Evolutionary conservation across 2,329 filamentous ascomycete genomes (phyloP).

Genomic region (Fusarium scirpi): DNA sequence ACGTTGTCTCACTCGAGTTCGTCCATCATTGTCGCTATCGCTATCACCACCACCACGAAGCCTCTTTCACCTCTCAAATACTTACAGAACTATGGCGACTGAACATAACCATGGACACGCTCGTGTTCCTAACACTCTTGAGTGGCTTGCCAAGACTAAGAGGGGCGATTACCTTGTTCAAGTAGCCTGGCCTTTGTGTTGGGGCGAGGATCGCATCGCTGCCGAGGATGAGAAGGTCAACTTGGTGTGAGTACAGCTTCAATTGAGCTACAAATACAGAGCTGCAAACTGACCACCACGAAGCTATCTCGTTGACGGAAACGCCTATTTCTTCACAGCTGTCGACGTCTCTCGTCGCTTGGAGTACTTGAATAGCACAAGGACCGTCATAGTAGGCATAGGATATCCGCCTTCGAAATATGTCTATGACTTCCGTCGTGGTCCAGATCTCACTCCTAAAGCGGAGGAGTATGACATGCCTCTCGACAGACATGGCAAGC

Average conservation of each 20-base stretch:
- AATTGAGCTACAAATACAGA: not conserved
- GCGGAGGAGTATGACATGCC: constrained; percentile 45
- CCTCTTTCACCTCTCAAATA: not conserved
- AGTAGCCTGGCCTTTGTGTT: constrained; percentile 49
- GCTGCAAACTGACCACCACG: not conserved
- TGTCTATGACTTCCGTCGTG: constrained; percentile 49
- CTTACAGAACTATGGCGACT: constrained; percentile 11
- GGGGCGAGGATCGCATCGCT: constrained; percentile 43
- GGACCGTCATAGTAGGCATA: constrained; percentile 50
- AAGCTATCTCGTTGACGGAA: constrained; percentile 53
- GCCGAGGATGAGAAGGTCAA: constrained; percentile 41
- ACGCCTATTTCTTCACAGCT: constrained; percentile 52
- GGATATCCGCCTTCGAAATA: constrained; percentile 49
- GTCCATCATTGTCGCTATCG: constrained; percentile 5
- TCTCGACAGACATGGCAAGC: constrained; percentile 42
- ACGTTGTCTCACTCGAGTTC: constrained; percentile 24
- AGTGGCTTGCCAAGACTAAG: constrained; percentile 43
- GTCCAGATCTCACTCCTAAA: constrained; percentile 49
- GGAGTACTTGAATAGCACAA: constrained; percentile 43
- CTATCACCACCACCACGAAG: not conserved
- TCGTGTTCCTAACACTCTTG: constrained; percentile 45
- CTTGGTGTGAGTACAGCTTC: constrained; percentile 42
- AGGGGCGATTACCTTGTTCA: constrained; percentile 50
- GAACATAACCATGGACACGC: constrained; percentile 35
- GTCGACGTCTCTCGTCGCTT: constrained; percentile 48